phyloP scores from a whole-genome alignment of 2,329 filamentous ascomycete species.

The Fusarium pseudonygamai region DNA sequence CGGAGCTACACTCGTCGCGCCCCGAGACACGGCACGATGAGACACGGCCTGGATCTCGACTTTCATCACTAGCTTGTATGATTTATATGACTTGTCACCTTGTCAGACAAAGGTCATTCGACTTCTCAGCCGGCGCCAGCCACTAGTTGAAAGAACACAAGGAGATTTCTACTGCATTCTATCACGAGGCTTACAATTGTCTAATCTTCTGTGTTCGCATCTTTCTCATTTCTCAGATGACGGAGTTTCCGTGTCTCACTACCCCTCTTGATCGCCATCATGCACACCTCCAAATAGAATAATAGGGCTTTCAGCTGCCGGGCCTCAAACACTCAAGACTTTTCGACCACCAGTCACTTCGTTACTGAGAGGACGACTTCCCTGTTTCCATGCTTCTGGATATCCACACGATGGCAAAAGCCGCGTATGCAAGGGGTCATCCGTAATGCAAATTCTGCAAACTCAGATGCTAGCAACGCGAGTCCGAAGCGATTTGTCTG shows the following conservation, averaged over 20 bases:
- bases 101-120: too few relatives aligned
- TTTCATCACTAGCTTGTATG: too few relatives aligned
- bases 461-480: accelerated
- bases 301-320: background rate
- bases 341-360: background rate
- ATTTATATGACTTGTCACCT: background rate
- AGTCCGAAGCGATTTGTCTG: background rate
- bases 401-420: accelerated
- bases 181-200: accelerated
- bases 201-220: background rate
- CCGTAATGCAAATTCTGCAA: accelerated
- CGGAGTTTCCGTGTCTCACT: background rate
- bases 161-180: accelerated
- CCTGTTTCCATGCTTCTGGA: accelerated
- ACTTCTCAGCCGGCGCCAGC: too few relatives aligned
- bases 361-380: background rate
- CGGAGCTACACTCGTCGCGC: background rate
- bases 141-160: too few relatives aligned
- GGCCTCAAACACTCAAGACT: background rate
- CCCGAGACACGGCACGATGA: background rate
- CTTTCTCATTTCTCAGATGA: too few relatives aligned
- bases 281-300: background rate
- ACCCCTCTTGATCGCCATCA: too few relatives aligned
- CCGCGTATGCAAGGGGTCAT: background rate
- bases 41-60: background rate